A percentile compares a stretch with the other conserved stretches of the same genome.
Conservation (phyloP, 371 early-diverging fungal genomes). For the Lichtheimia ramosa region DNA sequence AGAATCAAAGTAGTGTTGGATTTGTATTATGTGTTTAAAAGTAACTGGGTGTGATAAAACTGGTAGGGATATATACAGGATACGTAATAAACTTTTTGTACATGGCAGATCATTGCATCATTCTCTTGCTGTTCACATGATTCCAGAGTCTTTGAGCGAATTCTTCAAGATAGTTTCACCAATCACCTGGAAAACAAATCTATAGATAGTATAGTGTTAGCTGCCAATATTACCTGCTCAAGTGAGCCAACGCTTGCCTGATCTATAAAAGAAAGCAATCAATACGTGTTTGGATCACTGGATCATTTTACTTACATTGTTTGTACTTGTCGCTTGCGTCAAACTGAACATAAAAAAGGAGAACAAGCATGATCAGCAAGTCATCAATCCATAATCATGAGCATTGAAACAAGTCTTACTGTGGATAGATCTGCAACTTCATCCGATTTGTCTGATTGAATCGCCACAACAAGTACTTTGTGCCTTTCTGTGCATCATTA, state of each 20-base stretch:
- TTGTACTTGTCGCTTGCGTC: constrained; percentile 71
- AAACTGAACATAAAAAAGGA: constrained; percentile 29
- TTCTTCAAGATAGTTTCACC: constrained; percentile 7
- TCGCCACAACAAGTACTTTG: constrained; percentile 68
- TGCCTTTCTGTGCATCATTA: constrained; percentile 61
- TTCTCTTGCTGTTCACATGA: constrained; percentile 1
- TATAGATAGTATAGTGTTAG: background rate
- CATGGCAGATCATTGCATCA: background rate
- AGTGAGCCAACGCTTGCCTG: constrained; percentile 1
- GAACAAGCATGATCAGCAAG: too few relatives aligned
- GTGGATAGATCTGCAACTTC: constrained; percentile 71
- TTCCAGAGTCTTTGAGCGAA: constrained; percentile 5
- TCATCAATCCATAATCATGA: background rate
- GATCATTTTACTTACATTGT: constrained; percentile 48
- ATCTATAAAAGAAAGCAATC: constrained; percentile 2
- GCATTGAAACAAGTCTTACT: constrained; percentile 36
- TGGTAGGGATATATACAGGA: too few relatives aligned
- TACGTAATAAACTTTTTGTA: too few relatives aligned
- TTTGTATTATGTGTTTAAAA: background rate
- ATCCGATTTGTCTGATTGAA: constrained; percentile 70
- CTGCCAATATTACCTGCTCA: too few relatives aligned
- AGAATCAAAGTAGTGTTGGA: too few relatives aligned
- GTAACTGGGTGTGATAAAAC: background rate
- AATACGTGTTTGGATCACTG: background rate
- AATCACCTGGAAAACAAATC: constrained; percentile 8